phyloP scores from a whole-genome alignment of 805 yeast genomes.

The Metschnikowia santaceciliae region DNA sequence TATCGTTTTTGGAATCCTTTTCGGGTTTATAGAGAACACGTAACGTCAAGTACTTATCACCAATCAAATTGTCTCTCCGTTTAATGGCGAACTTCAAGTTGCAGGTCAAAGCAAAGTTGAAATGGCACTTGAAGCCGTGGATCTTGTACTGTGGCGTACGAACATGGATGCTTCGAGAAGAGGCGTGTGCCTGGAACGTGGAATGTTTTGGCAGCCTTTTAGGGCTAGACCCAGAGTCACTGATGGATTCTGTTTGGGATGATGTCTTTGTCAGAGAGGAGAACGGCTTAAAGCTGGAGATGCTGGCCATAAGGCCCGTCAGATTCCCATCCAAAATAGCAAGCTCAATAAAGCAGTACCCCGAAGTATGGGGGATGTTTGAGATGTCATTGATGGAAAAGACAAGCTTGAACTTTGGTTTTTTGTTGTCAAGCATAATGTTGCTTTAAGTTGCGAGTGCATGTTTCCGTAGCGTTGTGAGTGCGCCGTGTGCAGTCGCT shows the following conservation, averaged over 20 bases:
- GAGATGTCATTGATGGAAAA: conserved; percentile 63
- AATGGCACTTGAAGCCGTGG: conserved; percentile 38
- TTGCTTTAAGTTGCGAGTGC: not conserved
- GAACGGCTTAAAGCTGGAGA: conserved; percentile 14
- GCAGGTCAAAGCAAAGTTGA: conserved; percentile 31
- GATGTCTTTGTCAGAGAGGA: conserved; percentile 7
- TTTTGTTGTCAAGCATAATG: conserved; percentile 24
- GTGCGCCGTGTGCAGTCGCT: not conserved
- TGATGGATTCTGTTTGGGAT: not conserved
- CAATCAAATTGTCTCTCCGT: conserved; percentile 34
- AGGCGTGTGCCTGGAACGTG: conserved; percentile 3
- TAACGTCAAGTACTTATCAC: conserved; percentile 41
- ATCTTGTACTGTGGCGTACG: conserved; percentile 31
- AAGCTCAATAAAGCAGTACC: conserved; percentile 64
- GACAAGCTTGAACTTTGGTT: conserved; percentile 60
- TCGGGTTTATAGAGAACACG: conserved; percentile 33
- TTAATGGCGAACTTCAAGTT: conserved; percentile 40
- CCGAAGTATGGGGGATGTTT: conserved; percentile 81
- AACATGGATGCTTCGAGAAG: conserved; percentile 24
- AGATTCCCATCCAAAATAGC: conserved; percentile 47
- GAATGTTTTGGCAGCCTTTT: not conserved
- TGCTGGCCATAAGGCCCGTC: conserved; percentile 11
- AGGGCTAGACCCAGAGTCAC: not conserved
- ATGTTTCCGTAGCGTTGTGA: not conserved
- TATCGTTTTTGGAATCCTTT: conserved; percentile 20